A percentile compares a stretch with the other conserved stretches of the same genome.
Conservation (phyloP, 2,329 filamentous ascomycete species). For the Claviceps monticola region DNA sequence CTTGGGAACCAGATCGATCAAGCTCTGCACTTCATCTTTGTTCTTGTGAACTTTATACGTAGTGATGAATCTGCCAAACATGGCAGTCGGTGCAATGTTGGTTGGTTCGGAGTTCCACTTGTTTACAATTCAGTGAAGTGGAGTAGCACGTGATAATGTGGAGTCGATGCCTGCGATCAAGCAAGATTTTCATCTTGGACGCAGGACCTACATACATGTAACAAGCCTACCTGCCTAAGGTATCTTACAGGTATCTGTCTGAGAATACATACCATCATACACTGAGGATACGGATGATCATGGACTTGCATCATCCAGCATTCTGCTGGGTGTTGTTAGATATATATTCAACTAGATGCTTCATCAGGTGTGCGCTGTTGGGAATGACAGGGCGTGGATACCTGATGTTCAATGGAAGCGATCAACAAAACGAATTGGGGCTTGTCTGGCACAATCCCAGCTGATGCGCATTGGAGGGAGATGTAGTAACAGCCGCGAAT, state of each 20-base stretch:
- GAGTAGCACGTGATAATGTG: background rate
- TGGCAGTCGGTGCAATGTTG: background rate
- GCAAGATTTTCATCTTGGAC: background rate
- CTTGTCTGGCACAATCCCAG: background rate
- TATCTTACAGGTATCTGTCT: too few relatives aligned
- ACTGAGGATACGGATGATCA: too few relatives aligned
- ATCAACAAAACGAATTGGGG: too few relatives aligned
- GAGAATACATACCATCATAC: too few relatives aligned
- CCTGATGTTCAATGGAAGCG: too few relatives aligned
- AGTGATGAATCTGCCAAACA: background rate
- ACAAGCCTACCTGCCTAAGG: background rate
- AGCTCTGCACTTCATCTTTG: background rate
- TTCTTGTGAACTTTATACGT: background rate
- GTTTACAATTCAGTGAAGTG: background rate
- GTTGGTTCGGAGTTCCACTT: background rate
- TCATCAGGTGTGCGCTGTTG: too few relatives aligned
- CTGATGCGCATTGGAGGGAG: background rate
- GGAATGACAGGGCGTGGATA: too few relatives aligned
- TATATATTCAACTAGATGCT: too few relatives aligned
- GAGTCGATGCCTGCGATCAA: background rate
- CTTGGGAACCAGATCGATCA: background rate
- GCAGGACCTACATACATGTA: background rate
- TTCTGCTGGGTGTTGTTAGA: too few relatives aligned
- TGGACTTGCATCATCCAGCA: too few relatives aligned
- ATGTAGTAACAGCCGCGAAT: too few relatives aligned